phyloP scores from a whole-genome alignment of 306 rosid genomes.

The Ceratonia siliqua region DNA sequence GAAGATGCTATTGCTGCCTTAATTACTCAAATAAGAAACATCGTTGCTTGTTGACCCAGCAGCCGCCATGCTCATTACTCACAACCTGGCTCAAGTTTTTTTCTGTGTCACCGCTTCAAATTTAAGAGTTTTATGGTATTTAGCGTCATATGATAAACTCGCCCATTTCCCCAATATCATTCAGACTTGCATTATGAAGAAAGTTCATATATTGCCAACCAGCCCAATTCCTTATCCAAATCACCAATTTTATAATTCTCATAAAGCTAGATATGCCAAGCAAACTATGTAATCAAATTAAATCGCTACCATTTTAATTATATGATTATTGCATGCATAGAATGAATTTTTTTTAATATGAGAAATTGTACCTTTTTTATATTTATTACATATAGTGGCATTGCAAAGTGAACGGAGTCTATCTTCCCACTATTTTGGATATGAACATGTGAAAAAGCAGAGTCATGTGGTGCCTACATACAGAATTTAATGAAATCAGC shows the following conservation, averaged over 20 bases:
- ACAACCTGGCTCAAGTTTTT: background rate
- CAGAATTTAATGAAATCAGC: conserved; percentile 32
- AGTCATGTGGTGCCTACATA: conserved; percentile 42
- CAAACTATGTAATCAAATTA: background rate
- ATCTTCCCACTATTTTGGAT: conserved; percentile 48
- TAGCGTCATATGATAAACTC: background rate
- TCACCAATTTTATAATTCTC: conserved; percentile 30
- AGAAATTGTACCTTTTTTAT: conserved; percentile 20
- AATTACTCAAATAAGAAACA: conserved; percentile 45
- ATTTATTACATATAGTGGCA: background rate
- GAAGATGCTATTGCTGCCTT: conserved; percentile 52
- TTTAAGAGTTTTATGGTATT: conserved; percentile 11
- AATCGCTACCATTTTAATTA: conserved; percentile 8
- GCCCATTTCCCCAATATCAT: background rate
- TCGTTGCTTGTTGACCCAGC: conserved; percentile 51
- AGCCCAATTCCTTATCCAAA: conserved; percentile 37
- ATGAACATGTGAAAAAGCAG: conserved; percentile 38
- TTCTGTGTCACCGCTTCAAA: background rate
- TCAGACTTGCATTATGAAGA: conserved; percentile 2
- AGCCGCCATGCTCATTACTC: conserved; percentile 26
- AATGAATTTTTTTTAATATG: conserved; percentile 14
- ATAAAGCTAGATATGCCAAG: conserved; percentile 22
- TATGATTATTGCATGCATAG: conserved; percentile 42
- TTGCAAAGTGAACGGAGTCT: conserved; percentile 37
- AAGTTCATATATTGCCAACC: background rate